phyloP scores from a whole-genome alignment of 306 rosid genomes.

The Quercus glauca region DNA sequence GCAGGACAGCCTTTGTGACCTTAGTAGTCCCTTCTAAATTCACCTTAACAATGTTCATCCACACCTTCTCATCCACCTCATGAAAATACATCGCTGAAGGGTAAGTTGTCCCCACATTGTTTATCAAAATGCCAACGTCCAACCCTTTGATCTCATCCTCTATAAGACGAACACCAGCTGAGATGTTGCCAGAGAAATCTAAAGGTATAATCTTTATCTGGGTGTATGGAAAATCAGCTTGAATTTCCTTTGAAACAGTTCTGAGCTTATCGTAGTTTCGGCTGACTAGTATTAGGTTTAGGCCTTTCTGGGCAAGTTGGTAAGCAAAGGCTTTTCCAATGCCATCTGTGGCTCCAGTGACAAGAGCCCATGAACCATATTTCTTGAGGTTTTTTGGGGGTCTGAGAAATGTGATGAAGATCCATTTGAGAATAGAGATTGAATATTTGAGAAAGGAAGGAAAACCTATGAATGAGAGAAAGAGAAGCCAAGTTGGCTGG shows the following conservation, averaged over 20 bases:
- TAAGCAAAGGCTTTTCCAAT: constrained; percentile 73
- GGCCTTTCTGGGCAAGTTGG: constrained; percentile 57
- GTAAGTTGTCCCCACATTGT: constrained; percentile 75
- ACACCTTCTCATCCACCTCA: constrained; percentile 62
- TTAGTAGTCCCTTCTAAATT: constrained; percentile 59
- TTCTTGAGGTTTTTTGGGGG: constrained; percentile 52
- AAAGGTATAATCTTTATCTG: constrained; percentile 24
- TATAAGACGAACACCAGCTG: constrained; percentile 21
- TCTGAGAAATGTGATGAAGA: constrained; percentile 48
- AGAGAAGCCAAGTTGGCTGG: constrained; percentile 30
- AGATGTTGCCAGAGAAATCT: constrained; percentile 39
- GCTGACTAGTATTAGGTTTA: constrained; percentile 64
- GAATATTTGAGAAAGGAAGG: constrained; percentile 26
- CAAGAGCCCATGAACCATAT: constrained; percentile 78
- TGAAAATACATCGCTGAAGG: constrained; percentile 59
- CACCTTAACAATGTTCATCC: constrained; percentile 64
- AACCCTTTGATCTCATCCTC: constrained; percentile 30
- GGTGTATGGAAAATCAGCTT: constrained; percentile 21
- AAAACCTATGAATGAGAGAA: constrained; percentile 38
- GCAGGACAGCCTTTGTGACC: constrained; percentile 49
- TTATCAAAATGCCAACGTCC: constrained; percentile 57
- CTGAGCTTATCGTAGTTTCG: constrained; percentile 49
- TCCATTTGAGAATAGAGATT: constrained; percentile 37
- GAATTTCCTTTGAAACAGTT: constrained; percentile 42
- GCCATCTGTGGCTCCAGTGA: constrained; percentile 87